phyloP scores from a whole-genome alignment of 352 stramenopile species.

The Globisporangium nagaii region DNA sequence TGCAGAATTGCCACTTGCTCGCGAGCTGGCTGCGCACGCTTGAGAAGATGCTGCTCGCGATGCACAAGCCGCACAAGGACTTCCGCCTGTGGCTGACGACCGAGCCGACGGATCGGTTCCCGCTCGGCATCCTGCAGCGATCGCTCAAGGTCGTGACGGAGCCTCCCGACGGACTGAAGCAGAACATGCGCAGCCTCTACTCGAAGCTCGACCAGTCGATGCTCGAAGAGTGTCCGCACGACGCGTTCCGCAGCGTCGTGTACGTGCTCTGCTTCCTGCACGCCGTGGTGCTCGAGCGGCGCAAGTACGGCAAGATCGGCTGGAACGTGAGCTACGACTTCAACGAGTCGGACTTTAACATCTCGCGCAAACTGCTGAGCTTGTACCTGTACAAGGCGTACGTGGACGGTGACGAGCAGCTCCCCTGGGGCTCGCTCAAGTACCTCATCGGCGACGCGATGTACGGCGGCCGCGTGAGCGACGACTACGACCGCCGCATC shows the following conservation, averaged over 20 bases:
- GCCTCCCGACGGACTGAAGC: constrained; percentile 93
- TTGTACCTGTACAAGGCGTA: constrained; percentile 94
- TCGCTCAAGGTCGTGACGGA: constrained; percentile 96
- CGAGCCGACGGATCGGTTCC: constrained; percentile 93
- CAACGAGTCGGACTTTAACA: constrained; percentile 95
- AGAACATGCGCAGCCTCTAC: constrained; percentile 95
- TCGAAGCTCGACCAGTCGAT: constrained; percentile 87
- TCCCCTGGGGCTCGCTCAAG: constrained; percentile 92
- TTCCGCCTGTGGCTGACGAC: constrained; percentile 96
- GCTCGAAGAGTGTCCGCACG: constrained; percentile 92
- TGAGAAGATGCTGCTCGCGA: constrained; percentile 90
- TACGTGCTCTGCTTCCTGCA: constrained; percentile 96
- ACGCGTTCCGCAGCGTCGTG: constrained; percentile 89
- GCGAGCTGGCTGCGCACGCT: constrained; percentile 91
- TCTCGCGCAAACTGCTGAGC: constrained; percentile 87
- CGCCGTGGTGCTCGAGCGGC: constrained; percentile 91
- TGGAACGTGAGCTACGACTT: constrained; percentile 98
- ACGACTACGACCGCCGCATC: constrained; percentile 95
- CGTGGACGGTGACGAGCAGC: constrained; percentile 88
- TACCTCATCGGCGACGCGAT: constrained; percentile 97
- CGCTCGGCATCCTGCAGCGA: constrained; percentile 92
- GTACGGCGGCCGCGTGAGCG: constrained; percentile 95
- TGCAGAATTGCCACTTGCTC: constrained; percentile 96
- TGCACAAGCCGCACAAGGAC: constrained; percentile 91
- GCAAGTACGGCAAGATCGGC: constrained; percentile 96